Conservation (phyloP, 225 moss, liverwort and hornwort genomes). For the Bryoerythrophyllum caledonicum region DNA sequence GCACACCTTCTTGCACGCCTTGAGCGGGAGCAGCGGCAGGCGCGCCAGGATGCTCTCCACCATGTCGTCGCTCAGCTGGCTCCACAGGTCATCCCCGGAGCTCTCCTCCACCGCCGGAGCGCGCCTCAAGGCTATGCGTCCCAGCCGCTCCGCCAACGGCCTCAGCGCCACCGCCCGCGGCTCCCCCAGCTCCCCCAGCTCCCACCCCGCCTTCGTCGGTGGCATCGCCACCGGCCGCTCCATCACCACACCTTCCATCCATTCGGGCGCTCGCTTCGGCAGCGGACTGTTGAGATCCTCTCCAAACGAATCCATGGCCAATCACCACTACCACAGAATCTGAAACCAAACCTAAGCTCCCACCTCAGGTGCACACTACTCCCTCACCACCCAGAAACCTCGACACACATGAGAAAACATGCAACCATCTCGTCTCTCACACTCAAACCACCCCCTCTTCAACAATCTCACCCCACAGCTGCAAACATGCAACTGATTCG, state of each 20-base stretch:
- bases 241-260: constrained; percentile 16
- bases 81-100: constrained; percentile 29
- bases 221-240: constrained; percentile 1
- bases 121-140: constrained; percentile 30
- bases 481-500: too few species aligned
- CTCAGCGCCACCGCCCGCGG: constrained; percentile 15
- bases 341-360: not conserved
- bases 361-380: not conserved
- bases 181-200: not conserved
- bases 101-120: constrained; percentile 10
- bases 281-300: constrained; percentile 50
- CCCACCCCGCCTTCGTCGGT: too few species aligned
- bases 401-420: too few species aligned
- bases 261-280: constrained; percentile 34
- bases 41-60: constrained; percentile 46
- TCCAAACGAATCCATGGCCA: constrained; percentile 48
- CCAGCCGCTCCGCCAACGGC: constrained; percentile 25
- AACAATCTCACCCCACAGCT: not conserved
- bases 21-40: constrained; percentile 42
- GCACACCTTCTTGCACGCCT: constrained; percentile 44
- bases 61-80: constrained; percentile 42
- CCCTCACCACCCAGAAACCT: not conserved
- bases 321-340: not conserved
- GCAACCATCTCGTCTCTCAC: not conserved
- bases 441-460: not conserved